phyloP scores from a whole-genome alignment of 441 rosid species.

The Bocquillonia castaneifolia region DNA sequence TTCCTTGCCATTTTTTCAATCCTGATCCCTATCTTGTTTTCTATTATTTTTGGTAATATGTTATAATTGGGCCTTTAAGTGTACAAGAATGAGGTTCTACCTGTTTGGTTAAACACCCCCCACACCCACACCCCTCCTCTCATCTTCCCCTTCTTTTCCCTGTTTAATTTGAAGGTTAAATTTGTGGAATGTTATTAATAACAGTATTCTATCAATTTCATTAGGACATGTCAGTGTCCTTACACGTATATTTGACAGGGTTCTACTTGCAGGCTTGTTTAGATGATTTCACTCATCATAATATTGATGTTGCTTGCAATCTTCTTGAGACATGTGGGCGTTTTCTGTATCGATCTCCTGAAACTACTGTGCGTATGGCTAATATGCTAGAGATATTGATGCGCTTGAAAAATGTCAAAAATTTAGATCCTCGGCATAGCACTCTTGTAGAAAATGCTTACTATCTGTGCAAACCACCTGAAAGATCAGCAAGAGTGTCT shows the following conservation, averaged over 20 bases:
- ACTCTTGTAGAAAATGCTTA: constrained; percentile 99
- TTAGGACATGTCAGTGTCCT: constrained; percentile 12
- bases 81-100: not conserved
- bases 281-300: constrained; percentile 98
- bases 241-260: constrained; percentile 4
- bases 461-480: constrained; percentile 98
- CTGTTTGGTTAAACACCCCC: too few relatives aligned
- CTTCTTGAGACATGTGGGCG: constrained; percentile 99
- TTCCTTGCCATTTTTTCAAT: not conserved
- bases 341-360: constrained; percentile 96
- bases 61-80: not conserved
- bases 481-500: constrained; percentile 88
- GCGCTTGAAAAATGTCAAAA: constrained; percentile 99
- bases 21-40: not conserved
- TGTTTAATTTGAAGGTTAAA: too few relatives aligned
- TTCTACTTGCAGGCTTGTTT: constrained; percentile 70
- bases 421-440: constrained; percentile 96
- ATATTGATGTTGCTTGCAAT: constrained; percentile 98
- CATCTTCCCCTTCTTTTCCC: too few relatives aligned
- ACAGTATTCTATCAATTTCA: not conserved
- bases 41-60: not conserved
- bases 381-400: constrained; percentile 98
- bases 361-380: constrained; percentile 88
- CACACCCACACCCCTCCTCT: too few relatives aligned
- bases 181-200: too few relatives aligned